A percentile compares a stretch with the other conserved stretches of the same genome.
phyloP scores from a whole-genome alignment of 192 early-diverging fungal species.

The Allomyces macrogynus region DNA sequence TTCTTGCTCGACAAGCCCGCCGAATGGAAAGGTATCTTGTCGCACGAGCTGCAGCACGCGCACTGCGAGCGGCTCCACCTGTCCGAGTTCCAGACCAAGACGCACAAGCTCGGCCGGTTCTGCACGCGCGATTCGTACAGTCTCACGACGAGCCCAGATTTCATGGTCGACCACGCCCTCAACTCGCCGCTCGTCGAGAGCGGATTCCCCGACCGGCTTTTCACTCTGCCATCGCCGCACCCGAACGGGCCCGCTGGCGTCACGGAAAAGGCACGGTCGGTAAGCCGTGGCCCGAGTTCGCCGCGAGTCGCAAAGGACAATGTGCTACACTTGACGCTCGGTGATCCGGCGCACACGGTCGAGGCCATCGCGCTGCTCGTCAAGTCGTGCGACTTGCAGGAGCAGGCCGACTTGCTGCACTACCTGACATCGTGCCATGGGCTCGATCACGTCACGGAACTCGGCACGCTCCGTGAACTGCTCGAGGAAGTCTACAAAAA shows the following conservation, averaged over 20 bases:
- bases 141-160: no score
- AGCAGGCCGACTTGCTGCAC: constrained; percentile 62
- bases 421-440: constrained; percentile 52
- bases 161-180: not conserved
- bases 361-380: constrained; percentile 36
- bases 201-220: not conserved
- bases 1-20: constrained; percentile 53
- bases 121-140: no score
- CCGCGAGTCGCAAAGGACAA: constrained; percentile 4
- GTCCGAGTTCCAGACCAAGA: no score
- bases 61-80: no score
- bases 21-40: constrained; percentile 23
- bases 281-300: not conserved
- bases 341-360: constrained; percentile 34
- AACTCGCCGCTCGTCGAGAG: constrained; percentile 1
- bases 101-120: no score
- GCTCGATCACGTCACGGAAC: constrained; percentile 20
- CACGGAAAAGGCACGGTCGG: constrained; percentile 2
- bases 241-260: not conserved
- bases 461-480: constrained; percentile 32
- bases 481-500: constrained; percentile 69
- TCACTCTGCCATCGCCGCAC: no score
- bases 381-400: constrained; percentile 49
- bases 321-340: constrained; percentile 37
- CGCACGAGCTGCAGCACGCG: no score